These are phyloP conservation scores for Eutrema japonicum DNA, from an alignment of 345 rosid species.

Conservation along the genomic window DNA sequence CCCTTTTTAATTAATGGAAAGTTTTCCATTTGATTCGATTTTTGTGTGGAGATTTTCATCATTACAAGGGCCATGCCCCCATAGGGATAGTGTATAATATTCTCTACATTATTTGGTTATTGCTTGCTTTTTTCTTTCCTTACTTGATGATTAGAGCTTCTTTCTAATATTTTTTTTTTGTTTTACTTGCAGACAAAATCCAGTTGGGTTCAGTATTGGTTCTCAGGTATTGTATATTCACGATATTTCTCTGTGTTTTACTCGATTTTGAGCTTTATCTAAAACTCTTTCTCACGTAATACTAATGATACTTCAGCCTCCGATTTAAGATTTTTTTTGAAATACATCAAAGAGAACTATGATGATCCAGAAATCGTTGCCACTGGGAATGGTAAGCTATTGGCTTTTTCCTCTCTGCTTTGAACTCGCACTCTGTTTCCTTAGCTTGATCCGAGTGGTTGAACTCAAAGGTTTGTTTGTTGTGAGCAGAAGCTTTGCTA, in stretches of 20 bases:
- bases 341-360: slow-evolving; percentile 44
- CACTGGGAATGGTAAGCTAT: slow-evolving; percentile 46
- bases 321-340: slow-evolving; percentile 41
- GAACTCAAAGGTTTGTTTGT: too few relatives aligned
- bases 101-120: too few relatives aligned
- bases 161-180: background rate
- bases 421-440: background rate
- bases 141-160: background rate
- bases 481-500: too few relatives aligned
- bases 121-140: background rate
- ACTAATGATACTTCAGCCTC: slow-evolving; percentile 33
- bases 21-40: too few relatives aligned
- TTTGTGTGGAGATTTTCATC: too few relatives aligned
- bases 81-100: too few relatives aligned
- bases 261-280: background rate
- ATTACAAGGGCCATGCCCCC: too few relatives aligned
- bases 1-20: too few relatives aligned
- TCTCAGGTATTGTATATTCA: slow-evolving; percentile 37
- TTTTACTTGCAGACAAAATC: slow-evolving; percentile 29
- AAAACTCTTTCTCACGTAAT: slow-evolving; percentile 9
- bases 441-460: background rate
- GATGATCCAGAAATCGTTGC: slow-evolving; percentile 37
- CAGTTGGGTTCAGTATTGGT: slow-evolving; percentile 41
- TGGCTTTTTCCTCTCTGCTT: background rate
- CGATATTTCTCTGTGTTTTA: background rate